Base-by-base conservation (phyloP, 768 basidiomycete genomes). In the Lentinus brumalis region DNA sequence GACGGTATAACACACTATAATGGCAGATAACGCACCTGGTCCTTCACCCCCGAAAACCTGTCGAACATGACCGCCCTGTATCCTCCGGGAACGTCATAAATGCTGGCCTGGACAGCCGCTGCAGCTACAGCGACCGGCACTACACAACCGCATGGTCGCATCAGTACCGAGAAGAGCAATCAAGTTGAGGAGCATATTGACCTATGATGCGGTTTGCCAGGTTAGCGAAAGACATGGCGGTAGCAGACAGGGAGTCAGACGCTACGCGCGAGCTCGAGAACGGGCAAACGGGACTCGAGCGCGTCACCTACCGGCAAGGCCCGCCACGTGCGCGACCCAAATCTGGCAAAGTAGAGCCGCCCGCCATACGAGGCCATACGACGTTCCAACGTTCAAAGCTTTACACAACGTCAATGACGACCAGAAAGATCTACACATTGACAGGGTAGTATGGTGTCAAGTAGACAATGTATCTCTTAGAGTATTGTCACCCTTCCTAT, bases 1-100 rank as follows among this genome's bases (percentile, higher is more conserved):
- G 12, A 15, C 4, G 14, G 5, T 30, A 9, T 2, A 14, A 16
- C 14, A 30, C 6, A 18, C 7, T 9, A 7, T 5, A 26, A 31
- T 9, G 15, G n/a, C 31, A 38, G 32, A 31, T 55, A 18, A 67
- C 82, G 56, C 63, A 91, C 95, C 80, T 83, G 76, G 71, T 88
- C 81, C 75, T 88, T 88, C 52, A 97, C 96, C 70, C 95, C 96
- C 49, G 90, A 84, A 73, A 99, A 98, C 69, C 96, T 83, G 76
- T 98, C 96, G 77, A 99, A 98, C 90, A 98, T 96, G 65, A 99
- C 96, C 40, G 96, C 96, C 59, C 91, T 83, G 76, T 88, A 94
- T 45, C 96, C 96, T 67, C 96, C 84, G 10, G 84, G 84, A 46
- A 86, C 84, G 69, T 86, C 85, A 71, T 86, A 86, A 59, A 86